Base-by-base conservation (phyloP, 768 basidiomycete species). In the Trametes cubensis region DNA sequence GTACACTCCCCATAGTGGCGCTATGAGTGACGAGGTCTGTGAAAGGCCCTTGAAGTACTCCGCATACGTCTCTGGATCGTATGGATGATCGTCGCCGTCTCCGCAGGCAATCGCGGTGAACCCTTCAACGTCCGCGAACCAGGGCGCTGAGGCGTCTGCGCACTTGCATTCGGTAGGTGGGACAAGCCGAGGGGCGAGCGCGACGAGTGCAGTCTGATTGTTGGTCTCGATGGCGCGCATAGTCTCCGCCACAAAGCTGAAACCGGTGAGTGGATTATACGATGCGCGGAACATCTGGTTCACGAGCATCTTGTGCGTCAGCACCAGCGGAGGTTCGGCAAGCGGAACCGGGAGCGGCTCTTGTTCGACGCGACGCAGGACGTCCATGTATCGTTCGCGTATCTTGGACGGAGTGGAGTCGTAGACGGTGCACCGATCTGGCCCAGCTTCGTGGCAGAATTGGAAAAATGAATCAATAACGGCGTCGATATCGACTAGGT, bases 361-460 rank as follows among this genome's bases (percentile, higher is more conserved):
- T 3, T 40, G 47, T 23, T 56, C 51, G 58, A 67, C 54, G 14
- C 40, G 26, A 23, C 49, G 17, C 14, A 64, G 28, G 40, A 62
- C 40, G 14, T 54, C 34, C 34, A 44, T 30, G 39, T 69, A 65
- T 13, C 70, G 70, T 3, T 51, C 60, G n/a, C 64, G 41, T 30
- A 74, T 66, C 30, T 47, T 28, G 1, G 53, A 63, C 1, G 68
- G 49, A 18, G 67, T 67, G 1, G 66, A 15, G 46, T 70, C 72
- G 56, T 70, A 67, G 20, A 74, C 58, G 0, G 66, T 59, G 50
- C 74, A 75, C 17, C 46, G 38, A n/a, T 58, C 38, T 0, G 69
- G 67, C 1, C 71, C 71, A 10, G 71, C 73, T 10, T 64, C n/a
- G 39, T 65, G 55, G 63, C 69, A 74, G 53, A 67, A 63, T 1